These are phyloP conservation scores for Boletus barrowsii DNA, from an alignment of 768 basidiomycete genomes.

Conservation along the genomic window DNA sequence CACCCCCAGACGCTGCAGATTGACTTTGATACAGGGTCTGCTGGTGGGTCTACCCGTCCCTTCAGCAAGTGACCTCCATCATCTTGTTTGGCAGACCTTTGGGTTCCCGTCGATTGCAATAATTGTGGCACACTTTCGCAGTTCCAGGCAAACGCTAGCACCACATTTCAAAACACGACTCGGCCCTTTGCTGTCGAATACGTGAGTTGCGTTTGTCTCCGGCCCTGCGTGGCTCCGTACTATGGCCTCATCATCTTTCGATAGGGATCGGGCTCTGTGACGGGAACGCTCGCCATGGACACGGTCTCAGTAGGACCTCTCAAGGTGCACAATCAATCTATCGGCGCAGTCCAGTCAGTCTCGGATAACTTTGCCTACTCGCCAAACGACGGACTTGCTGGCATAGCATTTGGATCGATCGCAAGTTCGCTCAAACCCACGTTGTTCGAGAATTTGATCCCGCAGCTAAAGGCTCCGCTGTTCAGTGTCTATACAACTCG, in stretches of 20 bases:
- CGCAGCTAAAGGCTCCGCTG: slow-evolving; percentile 39
- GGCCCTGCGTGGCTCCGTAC: background rate
- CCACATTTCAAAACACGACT: slow-evolving; percentile 36
- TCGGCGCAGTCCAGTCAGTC: slow-evolving; percentile 49
- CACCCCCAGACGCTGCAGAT: slow-evolving; percentile 50
- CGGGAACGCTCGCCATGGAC: slow-evolving; percentile 49
- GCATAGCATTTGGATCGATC: slow-evolving; percentile 61
- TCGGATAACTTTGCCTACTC: slow-evolving; percentile 48
- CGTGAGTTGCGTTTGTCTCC: slow-evolving; percentile 30
- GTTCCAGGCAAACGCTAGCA: slow-evolving; percentile 40
- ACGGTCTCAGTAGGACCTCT: slow-evolving; percentile 47
- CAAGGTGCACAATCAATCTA: slow-evolving; percentile 45
- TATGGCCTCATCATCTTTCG: background rate
- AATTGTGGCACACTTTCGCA: slow-evolving; percentile 35
- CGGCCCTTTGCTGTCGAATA: slow-evolving; percentile 42
- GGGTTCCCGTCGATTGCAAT: slow-evolving; percentile 44
- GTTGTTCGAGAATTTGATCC: slow-evolving; percentile 63
- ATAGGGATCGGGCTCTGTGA: slow-evolving; percentile 53
- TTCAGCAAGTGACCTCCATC: background rate
- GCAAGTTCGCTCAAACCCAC: slow-evolving; percentile 45
- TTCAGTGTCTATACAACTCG: slow-evolving; percentile 63
- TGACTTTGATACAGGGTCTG: slow-evolving; percentile 66
- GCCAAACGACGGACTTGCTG: slow-evolving; percentile 58
- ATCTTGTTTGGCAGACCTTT: slow-evolving; percentile 47
- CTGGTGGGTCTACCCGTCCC: slow-evolving; percentile 8